phyloP scores from a whole-genome alignment of 2,329 filamentous ascomycete genomes.

The Colletotrichum sojae region DNA sequence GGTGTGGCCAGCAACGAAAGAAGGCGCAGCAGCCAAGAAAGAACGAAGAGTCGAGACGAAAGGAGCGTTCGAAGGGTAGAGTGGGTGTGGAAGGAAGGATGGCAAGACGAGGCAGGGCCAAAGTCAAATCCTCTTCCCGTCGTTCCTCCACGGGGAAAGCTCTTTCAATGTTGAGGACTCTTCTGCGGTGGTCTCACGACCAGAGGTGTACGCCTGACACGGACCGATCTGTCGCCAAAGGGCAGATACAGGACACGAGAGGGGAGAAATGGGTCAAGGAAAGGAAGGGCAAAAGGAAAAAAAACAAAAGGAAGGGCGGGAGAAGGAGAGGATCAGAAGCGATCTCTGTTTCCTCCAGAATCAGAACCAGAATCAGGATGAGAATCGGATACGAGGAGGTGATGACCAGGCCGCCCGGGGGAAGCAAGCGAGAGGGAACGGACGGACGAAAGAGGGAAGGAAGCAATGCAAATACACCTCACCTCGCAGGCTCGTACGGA shows the following conservation, averaged over 20 bases:
- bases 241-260: constrained; percentile 22
- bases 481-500: too few relatives aligned
- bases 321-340: constrained; percentile 35
- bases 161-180: neutral
- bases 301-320: neutral
- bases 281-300: constrained; percentile 8
- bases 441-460: constrained; percentile 23
- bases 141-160: neutral
- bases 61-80: constrained; percentile 25
- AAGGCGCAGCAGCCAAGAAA: constrained; percentile 35
- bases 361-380: too few relatives aligned
- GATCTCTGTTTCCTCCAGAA: constrained; percentile 35
- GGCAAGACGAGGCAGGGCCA: constrained; percentile 3
- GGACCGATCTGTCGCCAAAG: constrained; percentile 26
- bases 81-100: constrained; percentile 12
- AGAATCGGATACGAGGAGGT: constrained; percentile 40
- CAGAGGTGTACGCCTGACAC: constrained; percentile 21
- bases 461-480: constrained; percentile 11
- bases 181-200: constrained; percentile 18
- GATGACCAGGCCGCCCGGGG: constrained; percentile 18
- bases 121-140: neutral
- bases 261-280: constrained; percentile 4
- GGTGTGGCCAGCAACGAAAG: constrained; percentile 24
- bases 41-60: constrained; percentile 26
- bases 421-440: constrained; percentile 25